Base-by-base conservation (phyloP, 1,139 yeast genomes). In the Scheffersomyces segobiensis region DNA sequence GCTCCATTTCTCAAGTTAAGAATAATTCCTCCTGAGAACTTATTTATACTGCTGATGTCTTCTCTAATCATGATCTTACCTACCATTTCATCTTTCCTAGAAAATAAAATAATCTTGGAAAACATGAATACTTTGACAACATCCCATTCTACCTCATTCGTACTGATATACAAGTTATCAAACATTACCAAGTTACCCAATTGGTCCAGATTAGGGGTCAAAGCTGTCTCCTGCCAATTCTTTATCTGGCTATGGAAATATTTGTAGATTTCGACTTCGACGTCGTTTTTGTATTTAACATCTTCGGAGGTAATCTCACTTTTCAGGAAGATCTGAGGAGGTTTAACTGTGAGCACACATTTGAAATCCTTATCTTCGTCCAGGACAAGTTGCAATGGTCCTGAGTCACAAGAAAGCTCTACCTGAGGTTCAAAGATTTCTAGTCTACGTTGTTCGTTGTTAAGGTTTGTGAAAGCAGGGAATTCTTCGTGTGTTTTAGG, bases 101-200 rank as follows among this genome's bases (percentile, higher is more conserved):
- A 64, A 42, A 84, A 57, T 1, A 84, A 57, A n/a, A 84, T 55
- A 2, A 71, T 63, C 18, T 75, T 69, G 56, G 76, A 78, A 65
- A 83, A 84, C 8, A 84, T 65, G 60, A 71, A 80, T 24, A 78
- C 69, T 46, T 73, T 70, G 6, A 79, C 71, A 21, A 63, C 57
- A 56, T 77, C 79, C 79, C 82, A 80, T 10, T 66, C 69, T 6
- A 26, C 52, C 0, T 79, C 81, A 59, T 77, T 78, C 12, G 80
- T 68, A 49, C 78, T 71, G 1, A 82, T 68, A 24, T 78, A 76
- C 56, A 83, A 67, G 49, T 68, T 68, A 63, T 84, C 88, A 69
- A 84, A 83, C 17, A 82, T 60, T 4, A 78, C 65, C 47, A 81
- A 62, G 3, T 63, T 63, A 0, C 80, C 79, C 5, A 74, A 59